Base-by-base conservation (phyloP, 1,284 basidiomycete species). In the Tranzscheliella williamsii region DNA sequence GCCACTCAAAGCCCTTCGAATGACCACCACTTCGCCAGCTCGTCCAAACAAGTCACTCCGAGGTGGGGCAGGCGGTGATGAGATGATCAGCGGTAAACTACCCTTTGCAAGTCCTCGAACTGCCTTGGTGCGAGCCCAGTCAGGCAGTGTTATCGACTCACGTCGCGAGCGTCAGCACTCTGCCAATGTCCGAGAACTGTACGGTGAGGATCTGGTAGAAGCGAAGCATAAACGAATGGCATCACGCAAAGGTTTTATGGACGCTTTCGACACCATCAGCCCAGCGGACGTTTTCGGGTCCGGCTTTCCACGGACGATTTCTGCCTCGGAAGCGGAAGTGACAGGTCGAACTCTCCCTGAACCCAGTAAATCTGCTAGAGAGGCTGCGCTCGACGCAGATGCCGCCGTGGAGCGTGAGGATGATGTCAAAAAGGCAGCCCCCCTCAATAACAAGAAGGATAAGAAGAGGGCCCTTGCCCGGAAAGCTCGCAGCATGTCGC, bases 271-370 rank as follows among this genome's bases (percentile, higher is more conserved):
- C 27, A 75, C 73, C n/a, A 70, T 75, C 42, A 68, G 72, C 39
- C 73, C 73, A 5, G 68, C 73, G 1, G 73, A 72, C 31, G 54
- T 75, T 26, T 74, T 75, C 34, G 68, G 70, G 18, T 64, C 60
- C 24, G 49, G 49, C 38, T 36, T 63, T 40, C 48, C 58, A 12
- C 58, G 58, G 17, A 45, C 57, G 17, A 30, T 55, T 5, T 48
- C 51, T 11, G 49, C 49, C 11, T 45, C 50, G 12, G 31, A 8
- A 11, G 45, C 30, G 34, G 31, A 43, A 30, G 48, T 41, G 36
- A 54, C 51, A 12, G 42, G 20, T 8, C 52, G 35, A 31, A 42
- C 58, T 8, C 24, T 49, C 33, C 53, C 58, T 3, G 58, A 63
- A 30, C 55, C 55, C 5, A 52, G 41, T 42, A 56, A 65, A 34